These are phyloP conservation scores for Allium cepa DNA, from an alignment of 106 monocot genomes.

Conservation along the genomic window DNA sequence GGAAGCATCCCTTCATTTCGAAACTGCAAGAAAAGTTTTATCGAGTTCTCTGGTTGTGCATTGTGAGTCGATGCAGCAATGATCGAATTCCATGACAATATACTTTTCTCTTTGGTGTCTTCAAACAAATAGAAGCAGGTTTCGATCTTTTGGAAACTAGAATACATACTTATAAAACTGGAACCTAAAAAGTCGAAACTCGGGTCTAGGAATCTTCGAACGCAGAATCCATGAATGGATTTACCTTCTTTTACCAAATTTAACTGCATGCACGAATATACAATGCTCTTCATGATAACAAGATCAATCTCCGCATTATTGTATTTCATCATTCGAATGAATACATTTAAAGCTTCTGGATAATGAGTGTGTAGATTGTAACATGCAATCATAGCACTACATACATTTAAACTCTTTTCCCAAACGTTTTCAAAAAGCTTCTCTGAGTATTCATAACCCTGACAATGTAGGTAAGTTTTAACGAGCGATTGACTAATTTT, in stretches of 20 bases:
- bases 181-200: neutral
- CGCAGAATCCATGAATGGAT: slow-evolving; percentile 11
- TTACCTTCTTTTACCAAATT: slow-evolving; percentile 14
- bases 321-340: slow-evolving; percentile 2
- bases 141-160: slow-evolving; percentile 1
- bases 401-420: slow-evolving; percentile 4
- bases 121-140: slow-evolving; percentile 11
- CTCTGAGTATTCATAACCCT: slow-evolving; percentile 3
- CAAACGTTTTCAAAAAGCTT: slow-evolving; percentile 6
- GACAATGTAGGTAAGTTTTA: slow-evolving; percentile 12
- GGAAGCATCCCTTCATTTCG: slow-evolving; percentile 1
- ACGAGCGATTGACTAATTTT: slow-evolving; percentile 7
- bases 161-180: slow-evolving; percentile 3
- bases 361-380: slow-evolving; percentile 13
- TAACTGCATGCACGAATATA: slow-evolving; percentile 12
- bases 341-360: slow-evolving; percentile 15
- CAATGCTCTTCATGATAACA: slow-evolving; percentile 8
- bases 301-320: slow-evolving; percentile 3
- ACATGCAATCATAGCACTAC: slow-evolving; percentile 22
- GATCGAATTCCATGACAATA: slow-evolving; percentile 7
- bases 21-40: slow-evolving; percentile 4
- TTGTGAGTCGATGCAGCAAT: slow-evolving; percentile 11
- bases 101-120: slow-evolving; percentile 4
- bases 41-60: slow-evolving; percentile 1
- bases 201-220: slow-evolving; percentile 8